Base-by-base conservation (phyloP, 345 rosid genomes). In the Syzygium oleosum region DNA sequence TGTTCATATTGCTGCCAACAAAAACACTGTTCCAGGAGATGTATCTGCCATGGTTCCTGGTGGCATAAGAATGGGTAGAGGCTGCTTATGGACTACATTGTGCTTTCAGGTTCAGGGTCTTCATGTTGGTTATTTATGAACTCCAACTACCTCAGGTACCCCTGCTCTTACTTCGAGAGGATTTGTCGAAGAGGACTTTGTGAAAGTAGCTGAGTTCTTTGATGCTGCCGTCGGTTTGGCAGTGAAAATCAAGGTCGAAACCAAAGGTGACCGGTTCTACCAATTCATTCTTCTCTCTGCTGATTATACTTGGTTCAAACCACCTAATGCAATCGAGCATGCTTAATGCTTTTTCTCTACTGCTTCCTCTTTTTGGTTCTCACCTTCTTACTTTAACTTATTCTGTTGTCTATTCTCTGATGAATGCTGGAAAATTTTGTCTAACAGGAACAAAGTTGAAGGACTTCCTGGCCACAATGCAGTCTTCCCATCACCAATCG, bases 31-130 rank as follows among this genome's bases (percentile, higher is more conserved):
- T 88, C 99, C 99, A 29, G 99, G 99, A 88, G 99, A 98, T 90
- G 99, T 98, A 89, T 98, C 99, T 88, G 99, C 99, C 85, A 98
- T 98, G 99, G 99, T 98, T 91, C 99, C 99, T 51, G 99, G 99
- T 86, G 99, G 99, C 93, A 98, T 98, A 91, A 93, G 99, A 90
- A 98, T 98, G 99, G 99, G 99, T 97, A 93, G 88, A 85, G 87
- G 55, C 84, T 89, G 79, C 77, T 89, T 58, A 7, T 43, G 85
- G 25, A 51, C 68, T 49, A 51, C 6, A 31, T 63, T 77, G 9
- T 85, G 55, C 43, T 63, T 73, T 73, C 6, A 10, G 80, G 49
- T 38, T 41, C 43, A 73, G 83, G 83, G 83, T 9, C 25, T 19
- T 38, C 21, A 38, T 34, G 27, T 19, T 38, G 49, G 49, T 38